Percentiles rank a stretch among this genome's conserved stretches.
Conservation (phyloP, 768 basidiomycete species). For the Tubosaeta sp. region DNA sequence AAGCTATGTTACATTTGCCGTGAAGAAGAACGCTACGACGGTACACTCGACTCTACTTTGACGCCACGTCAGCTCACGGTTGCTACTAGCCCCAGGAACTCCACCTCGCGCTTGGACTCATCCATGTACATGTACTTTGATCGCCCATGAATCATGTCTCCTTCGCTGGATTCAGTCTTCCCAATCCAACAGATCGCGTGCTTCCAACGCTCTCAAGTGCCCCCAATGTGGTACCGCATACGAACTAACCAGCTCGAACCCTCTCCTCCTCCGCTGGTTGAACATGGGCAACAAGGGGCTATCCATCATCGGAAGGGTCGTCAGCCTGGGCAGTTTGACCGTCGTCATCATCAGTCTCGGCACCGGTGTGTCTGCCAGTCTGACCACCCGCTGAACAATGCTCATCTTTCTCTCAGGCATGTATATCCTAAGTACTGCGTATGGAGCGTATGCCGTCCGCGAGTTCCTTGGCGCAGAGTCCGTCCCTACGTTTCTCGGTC, state of each 20-base stretch:
- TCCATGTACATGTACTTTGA: constrained; percentile 74
- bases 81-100: constrained; percentile 36
- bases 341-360: constrained; percentile 52
- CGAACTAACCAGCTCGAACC: constrained; percentile 63
- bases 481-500: constrained; percentile 12
- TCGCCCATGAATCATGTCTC: constrained; percentile 78
- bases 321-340: constrained; percentile 48
- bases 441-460: constrained; percentile 68
- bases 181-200: constrained; percentile 51
- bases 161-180: constrained; percentile 76
- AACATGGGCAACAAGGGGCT: constrained; percentile 47
- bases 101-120: constrained; percentile 67
- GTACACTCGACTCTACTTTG: constrained; percentile 15
- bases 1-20: constrained; percentile 81
- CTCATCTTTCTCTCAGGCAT: constrained; percentile 33
- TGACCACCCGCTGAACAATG: not conserved
- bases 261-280: constrained; percentile 46
- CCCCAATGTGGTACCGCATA: constrained; percentile 71
- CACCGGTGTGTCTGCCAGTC: constrained; percentile 45
- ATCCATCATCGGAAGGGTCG: constrained; percentile 47
- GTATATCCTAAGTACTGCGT: constrained; percentile 53
- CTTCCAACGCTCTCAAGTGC: constrained; percentile 67
- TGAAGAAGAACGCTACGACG: constrained; percentile 60
- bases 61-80: not conserved
- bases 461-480: constrained; percentile 70